Conservation (phyloP, 2,329 filamentous ascomycete species). For the Rutstroemia sp. region DNA sequence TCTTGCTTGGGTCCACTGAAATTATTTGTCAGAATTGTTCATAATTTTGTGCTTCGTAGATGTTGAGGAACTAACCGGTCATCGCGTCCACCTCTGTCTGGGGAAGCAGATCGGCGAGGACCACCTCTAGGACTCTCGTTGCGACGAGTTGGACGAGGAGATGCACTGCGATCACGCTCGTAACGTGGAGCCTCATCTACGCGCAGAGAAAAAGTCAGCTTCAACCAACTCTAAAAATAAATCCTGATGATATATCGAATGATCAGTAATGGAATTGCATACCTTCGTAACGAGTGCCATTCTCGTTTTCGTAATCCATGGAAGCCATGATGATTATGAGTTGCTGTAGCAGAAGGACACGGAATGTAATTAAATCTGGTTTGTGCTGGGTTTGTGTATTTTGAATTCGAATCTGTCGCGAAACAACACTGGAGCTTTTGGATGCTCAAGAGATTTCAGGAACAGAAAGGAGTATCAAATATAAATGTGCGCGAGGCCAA, state of each 20-base stretch:
- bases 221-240: conserved; percentile 11
- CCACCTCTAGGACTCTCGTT: conserved; percentile 49
- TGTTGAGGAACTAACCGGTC: conserved; percentile 34
- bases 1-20: conserved; percentile 44
- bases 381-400: too few species aligned
- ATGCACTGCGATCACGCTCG: conserved; percentile 60
- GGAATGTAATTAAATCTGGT: background rate
- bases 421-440: conserved; percentile 8
- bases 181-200: conserved; percentile 59
- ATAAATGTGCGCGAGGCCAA: conserved; percentile 3
- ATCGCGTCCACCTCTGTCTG: conserved; percentile 42
- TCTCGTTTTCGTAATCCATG: conserved; percentile 65
- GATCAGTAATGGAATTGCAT: conserved; percentile 22
- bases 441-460: conserved; percentile 8
- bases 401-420: background rate
- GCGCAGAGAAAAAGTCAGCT: conserved; percentile 11
- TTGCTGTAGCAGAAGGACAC: conserved; percentile 11
- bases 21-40: conserved; percentile 9
- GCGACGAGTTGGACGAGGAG: conserved; percentile 48
- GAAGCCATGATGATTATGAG: conserved; percentile 37
- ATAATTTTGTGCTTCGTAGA: background rate
- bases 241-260: background rate
- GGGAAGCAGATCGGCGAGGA: conserved; percentile 57
- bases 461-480: background rate
- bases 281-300: conserved; percentile 61